Evolutionary conservation across 345 rosid genomes (phyloP).

Genomic region (Angophora floribunda): DNA sequence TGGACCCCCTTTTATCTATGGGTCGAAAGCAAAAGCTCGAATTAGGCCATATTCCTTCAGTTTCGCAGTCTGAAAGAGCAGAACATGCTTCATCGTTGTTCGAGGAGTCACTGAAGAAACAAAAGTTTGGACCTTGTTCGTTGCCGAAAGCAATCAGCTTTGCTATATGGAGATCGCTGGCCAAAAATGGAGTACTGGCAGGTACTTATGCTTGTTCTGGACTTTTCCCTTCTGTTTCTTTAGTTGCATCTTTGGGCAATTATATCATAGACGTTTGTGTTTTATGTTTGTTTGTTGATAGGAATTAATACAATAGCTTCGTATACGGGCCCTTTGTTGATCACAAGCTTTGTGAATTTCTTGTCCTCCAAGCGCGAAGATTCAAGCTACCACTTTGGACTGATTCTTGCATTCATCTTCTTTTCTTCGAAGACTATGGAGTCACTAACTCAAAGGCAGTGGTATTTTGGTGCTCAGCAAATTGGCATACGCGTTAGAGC

Average conservation of each 20-base stretch:
- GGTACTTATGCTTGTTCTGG: constrained; percentile 15
- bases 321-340: constrained; percentile 50
- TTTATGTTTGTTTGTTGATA: constrained; percentile 3
- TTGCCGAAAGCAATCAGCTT: constrained; percentile 22
- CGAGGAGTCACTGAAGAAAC: constrained; percentile 33
- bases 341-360: constrained; percentile 54
- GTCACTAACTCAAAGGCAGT: constrained; percentile 49
- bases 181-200: constrained; percentile 47
- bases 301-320: constrained; percentile 51
- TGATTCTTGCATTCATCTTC: constrained; percentile 44
- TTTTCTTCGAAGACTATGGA: constrained; percentile 55
- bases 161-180: constrained; percentile 40
- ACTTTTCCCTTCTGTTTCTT: background rate
- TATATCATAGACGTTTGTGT: background rate
- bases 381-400: constrained; percentile 25
- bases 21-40: constrained; percentile 39
- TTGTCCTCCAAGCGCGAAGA: constrained; percentile 20
- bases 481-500: constrained; percentile 50
- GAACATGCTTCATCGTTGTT: constrained; percentile 30
- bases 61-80: constrained; percentile 56
- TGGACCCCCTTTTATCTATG: constrained; percentile 35
- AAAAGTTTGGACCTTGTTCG: constrained; percentile 15
- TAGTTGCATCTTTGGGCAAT: background rate
- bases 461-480: constrained; percentile 65
- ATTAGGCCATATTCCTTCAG: constrained; percentile 28